phyloP scores from a whole-genome alignment of 1,139 yeast genomes.

The Geotrichum phurueaensis region DNA sequence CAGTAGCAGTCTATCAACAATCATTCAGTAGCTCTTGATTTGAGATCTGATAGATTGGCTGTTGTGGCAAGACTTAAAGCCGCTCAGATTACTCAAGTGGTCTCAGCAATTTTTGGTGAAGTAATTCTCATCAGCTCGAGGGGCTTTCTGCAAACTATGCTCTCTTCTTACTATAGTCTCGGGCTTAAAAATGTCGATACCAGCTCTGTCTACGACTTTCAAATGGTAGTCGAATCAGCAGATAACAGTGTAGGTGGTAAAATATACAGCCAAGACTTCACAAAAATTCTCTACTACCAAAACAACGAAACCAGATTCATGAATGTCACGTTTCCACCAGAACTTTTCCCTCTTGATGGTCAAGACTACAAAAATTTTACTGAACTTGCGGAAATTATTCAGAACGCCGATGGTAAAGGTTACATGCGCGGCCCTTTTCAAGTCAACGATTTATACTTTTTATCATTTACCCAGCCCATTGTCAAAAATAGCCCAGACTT shows the following conservation, averaged over 20 bases:
- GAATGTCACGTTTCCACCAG: conserved; percentile 20
- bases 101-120: conserved; percentile 61
- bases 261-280: conserved; percentile 23
- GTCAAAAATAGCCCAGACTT: conserved; percentile 27
- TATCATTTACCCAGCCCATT: conserved; percentile 26
- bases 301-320: conserved; percentile 16
- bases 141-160: conserved; percentile 28
- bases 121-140: conserved; percentile 31
- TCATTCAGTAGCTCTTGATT: conserved; percentile 52
- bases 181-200: conserved; percentile 18
- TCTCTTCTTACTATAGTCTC: conserved; percentile 22
- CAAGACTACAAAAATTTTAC: not conserved
- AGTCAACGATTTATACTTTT: conserved; percentile 19
- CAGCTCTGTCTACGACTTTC: conserved; percentile 19
- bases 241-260: conserved; percentile 27
- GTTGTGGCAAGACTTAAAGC: conserved; percentile 78
- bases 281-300: conserved; percentile 4
- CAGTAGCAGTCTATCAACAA: conserved; percentile 46
- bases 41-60: conserved; percentile 64
- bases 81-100: conserved; percentile 67
- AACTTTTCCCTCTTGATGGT: conserved; percentile 21
- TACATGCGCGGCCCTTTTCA: conserved; percentile 13
- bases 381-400: not conserved
- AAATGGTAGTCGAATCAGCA: conserved; percentile 25
- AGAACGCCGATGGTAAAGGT: not conserved